These are phyloP conservation scores for Lichina pygmaea DNA, from an alignment of 495 filamentous ascomycete genomes.

Conservation along the genomic window DNA sequence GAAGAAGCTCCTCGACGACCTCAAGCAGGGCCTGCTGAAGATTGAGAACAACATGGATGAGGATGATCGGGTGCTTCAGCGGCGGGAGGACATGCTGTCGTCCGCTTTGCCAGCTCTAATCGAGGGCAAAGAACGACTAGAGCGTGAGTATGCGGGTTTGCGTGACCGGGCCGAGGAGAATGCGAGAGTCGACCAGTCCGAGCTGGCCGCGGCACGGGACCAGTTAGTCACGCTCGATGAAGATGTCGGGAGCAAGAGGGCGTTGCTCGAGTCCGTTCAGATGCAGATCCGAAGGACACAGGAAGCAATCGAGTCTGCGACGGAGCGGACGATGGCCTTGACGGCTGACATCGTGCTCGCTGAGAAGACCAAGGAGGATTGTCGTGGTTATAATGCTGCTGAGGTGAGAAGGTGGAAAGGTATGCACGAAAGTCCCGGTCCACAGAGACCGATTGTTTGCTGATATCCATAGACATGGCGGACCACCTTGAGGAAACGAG, in stretches of 20 bases:
- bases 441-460: constrained; percentile 1
- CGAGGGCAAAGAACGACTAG: constrained; percentile 27
- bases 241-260: constrained; percentile 40
- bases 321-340: constrained; percentile 38
- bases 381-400: constrained; percentile 58
- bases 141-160: constrained; percentile 32
- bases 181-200: constrained; percentile 50
- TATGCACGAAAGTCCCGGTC: constrained; percentile 12
- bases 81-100: constrained; percentile 38
- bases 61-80: constrained; percentile 39
- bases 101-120: constrained; percentile 34
- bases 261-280: constrained; percentile 34
- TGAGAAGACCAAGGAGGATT: constrained; percentile 62
- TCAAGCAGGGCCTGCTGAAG: constrained; percentile 50
- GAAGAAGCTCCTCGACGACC: constrained; percentile 61
- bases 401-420: constrained; percentile 54
- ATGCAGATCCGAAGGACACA: constrained; percentile 34
- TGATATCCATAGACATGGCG: constrained; percentile 25
- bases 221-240: constrained; percentile 34
- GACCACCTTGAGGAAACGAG: constrained; percentile 35
- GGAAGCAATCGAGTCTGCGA: constrained; percentile 25
- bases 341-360: constrained; percentile 53
- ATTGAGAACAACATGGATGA: constrained; percentile 48
- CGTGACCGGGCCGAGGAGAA: constrained; percentile 49
- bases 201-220: constrained; percentile 37